phyloP scores from a whole-genome alignment of 2,329 filamentous ascomycete genomes.

The Ilyonectria sp. region DNA sequence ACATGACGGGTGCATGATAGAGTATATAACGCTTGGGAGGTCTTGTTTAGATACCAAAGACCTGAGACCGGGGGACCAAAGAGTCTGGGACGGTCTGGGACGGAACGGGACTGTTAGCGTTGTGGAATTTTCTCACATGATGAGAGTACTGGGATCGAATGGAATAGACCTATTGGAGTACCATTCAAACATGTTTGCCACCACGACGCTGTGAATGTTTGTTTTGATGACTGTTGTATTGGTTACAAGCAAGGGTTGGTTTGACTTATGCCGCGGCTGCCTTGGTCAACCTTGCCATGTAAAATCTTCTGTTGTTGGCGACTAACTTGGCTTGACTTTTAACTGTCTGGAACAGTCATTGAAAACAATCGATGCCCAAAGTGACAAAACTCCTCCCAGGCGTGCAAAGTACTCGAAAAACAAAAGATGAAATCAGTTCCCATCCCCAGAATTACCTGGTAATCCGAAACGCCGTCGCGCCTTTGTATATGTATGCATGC shows the following conservation, averaged over 20 bases:
- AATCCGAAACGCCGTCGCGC: neutral
- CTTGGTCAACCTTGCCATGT: neutral
- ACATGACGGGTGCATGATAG: constrained; percentile 39
- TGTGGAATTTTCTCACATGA: constrained; percentile 24
- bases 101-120: constrained; percentile 29
- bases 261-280: neutral
- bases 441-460: neutral
- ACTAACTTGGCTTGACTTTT: neutral
- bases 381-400: neutral
- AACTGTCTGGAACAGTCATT: neutral
- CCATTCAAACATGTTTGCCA: neutral
- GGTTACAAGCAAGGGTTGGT: neutral
- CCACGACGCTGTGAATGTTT: neutral
- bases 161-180: constrained; percentile 18
- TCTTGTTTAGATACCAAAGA: constrained; percentile 28
- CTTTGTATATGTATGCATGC: constrained; percentile 4
- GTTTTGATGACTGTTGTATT: neutral
- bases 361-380: neutral
- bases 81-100: constrained; percentile 33
- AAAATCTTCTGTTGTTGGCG: neutral
- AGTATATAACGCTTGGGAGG: constrained; percentile 40
- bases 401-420: no score
- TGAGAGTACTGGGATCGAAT: constrained; percentile 10
- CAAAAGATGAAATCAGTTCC: no score
- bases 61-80: constrained; percentile 20